phyloP scores from a whole-genome alignment of 2,329 filamentous ascomycete species.

The Fusarium domesticum region DNA sequence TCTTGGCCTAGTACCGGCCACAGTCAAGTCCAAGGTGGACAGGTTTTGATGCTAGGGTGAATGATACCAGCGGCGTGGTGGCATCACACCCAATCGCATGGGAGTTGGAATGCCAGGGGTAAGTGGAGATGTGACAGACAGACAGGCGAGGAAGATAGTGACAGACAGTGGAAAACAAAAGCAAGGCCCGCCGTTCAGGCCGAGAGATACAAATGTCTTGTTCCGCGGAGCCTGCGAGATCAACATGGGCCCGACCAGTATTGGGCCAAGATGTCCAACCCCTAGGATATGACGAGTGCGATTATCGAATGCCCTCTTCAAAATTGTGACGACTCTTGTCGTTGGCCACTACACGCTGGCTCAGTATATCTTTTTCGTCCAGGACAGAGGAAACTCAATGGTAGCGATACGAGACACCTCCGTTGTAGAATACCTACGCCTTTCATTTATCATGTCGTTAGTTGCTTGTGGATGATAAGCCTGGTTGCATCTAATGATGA shows the following conservation, averaged over 20 bases:
- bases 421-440: neutral
- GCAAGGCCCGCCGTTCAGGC: constrained; percentile 10
- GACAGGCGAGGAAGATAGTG: constrained; percentile 3
- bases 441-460: neutral
- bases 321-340: too few relatives aligned
- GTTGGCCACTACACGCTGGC: neutral
- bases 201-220: neutral
- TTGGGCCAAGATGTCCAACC: neutral
- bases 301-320: neutral
- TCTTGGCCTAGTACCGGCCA: too few relatives aligned
- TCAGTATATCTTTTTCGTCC: neutral
- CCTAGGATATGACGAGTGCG: neutral
- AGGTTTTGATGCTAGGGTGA: too few relatives aligned
- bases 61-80: too few relatives aligned
- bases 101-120: constrained; percentile 19
- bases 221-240: neutral
- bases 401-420: constrained; percentile 1
- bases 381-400: neutral
- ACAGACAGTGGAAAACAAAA: constrained; percentile 3
- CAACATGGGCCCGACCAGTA: neutral
- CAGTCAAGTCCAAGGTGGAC: too few relatives aligned
- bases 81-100: too few relatives aligned
- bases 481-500: too few relatives aligned
- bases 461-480: neutral
- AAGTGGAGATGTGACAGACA: constrained; percentile 16